phyloP scores from a whole-genome alignment of 169 alveolate genomes.

The Plasmodium sp. region DNA sequence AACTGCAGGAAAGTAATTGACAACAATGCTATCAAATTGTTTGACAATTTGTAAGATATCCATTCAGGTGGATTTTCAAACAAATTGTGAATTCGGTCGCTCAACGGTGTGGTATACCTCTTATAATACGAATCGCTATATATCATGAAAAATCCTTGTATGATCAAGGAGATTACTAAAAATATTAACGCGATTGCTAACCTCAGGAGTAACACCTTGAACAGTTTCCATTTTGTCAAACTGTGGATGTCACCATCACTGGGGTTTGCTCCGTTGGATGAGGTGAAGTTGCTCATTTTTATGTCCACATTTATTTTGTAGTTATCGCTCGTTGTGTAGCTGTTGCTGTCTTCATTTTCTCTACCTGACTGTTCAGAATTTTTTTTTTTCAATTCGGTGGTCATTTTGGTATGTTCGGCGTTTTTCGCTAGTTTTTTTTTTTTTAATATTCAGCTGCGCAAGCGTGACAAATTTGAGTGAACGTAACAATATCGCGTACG shows the following conservation, averaged over 20 bases:
- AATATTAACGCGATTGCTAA: slow-evolving; percentile 11
- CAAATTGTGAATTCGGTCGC: slow-evolving; percentile 33
- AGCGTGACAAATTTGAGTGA: background rate
- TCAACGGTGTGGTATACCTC: slow-evolving; percentile 31
- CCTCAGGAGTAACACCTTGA: slow-evolving; percentile 31
- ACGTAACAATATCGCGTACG: too few relatives aligned
- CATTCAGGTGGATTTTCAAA: slow-evolving; percentile 25
- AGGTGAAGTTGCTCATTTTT: background rate
- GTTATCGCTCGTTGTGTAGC: background rate
- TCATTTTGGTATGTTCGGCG: background rate
- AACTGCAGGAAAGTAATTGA: slow-evolving; percentile 7
- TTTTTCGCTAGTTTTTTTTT: background rate
- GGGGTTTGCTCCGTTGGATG: background rate
- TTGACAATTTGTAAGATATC: slow-evolving; percentile 47
- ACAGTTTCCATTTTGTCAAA: slow-evolving; percentile 32
- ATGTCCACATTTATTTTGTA: slow-evolving; percentile 21
- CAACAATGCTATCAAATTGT: slow-evolving; percentile 46
- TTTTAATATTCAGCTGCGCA: background rate
- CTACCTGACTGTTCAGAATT: background rate
- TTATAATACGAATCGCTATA: slow-evolving; percentile 62
- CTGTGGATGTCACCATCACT: background rate
- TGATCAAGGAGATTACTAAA: slow-evolving; percentile 29
- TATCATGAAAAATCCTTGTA: slow-evolving; percentile 68
- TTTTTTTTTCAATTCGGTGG: background rate
- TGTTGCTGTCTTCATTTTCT: slow-evolving; percentile 3